Evolutionary conservation across 1,284 basidiomycete species (phyloP).

Genomic region (Boletus smithii): DNA sequence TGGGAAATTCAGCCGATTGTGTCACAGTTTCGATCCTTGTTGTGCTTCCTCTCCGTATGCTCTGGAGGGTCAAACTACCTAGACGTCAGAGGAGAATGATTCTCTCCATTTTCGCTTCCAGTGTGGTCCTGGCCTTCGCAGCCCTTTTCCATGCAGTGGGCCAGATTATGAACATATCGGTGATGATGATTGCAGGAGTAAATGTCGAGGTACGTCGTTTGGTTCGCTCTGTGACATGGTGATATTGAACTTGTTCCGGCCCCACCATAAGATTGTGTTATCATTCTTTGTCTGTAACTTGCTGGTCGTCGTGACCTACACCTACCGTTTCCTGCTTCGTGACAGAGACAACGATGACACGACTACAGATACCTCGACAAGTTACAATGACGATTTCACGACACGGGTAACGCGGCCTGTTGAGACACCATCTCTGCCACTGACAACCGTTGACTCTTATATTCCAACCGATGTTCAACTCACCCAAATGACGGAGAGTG

Average conservation of each 20-base stretch:
- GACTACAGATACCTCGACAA: background rate
- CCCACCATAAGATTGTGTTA: conserved; percentile 13
- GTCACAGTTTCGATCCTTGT: conserved; percentile 20
- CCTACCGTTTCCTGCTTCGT: conserved; percentile 17
- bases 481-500: background rate
- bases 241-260: background rate
- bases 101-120: conserved; percentile 24
- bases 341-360: background rate
- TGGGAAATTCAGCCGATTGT: conserved; percentile 14
- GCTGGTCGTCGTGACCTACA: conserved; percentile 26
- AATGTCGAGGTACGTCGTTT: conserved; percentile 17
- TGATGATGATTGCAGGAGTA: conserved; percentile 14
- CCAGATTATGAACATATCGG: conserved; percentile 9
- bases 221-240: background rate
- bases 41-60: conserved; percentile 19
- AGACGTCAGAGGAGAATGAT: conserved; percentile 27
- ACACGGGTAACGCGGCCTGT: background rate
- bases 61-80: conserved; percentile 27
- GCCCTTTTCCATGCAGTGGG: conserved; percentile 21
- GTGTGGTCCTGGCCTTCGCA: conserved; percentile 18
- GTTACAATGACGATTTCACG: conserved; percentile 16
- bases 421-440: background rate
- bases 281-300: conserved; percentile 29
- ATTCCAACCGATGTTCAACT: background rate
- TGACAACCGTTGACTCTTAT: conserved; percentile 13